Evolutionary conservation across 2,329 filamentous ascomycete genomes (phyloP), one percentile per base, ranked within the genome.

Genomic region (Verticillium albo-atrum): DNA sequence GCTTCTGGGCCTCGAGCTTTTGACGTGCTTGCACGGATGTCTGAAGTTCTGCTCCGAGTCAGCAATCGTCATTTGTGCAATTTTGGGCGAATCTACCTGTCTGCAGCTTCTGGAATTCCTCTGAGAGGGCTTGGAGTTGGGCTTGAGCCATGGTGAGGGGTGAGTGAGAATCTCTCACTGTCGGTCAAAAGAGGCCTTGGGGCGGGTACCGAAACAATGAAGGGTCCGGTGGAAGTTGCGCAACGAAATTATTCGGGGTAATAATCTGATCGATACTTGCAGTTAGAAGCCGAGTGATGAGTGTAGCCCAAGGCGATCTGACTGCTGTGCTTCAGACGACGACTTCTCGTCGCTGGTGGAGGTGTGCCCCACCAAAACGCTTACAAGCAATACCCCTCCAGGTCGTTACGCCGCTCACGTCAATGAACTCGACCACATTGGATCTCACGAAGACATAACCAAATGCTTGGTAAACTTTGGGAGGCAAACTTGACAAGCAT

Each of bases 1-100:
- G 91, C 73, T 90, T 90, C 75, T 99, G 95, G 6, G 92, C 90
- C 73, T 97, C 93, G 6, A 99, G 86, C 76, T 90, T 96, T 77
- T 99, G 93, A 63, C 93, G 86, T 10, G 92, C 90, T 52, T 87
- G 82, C 27, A 98, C 86, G 20, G 86, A 79, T 51, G 81, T 84
- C 73, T 92, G 90, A 58, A 98, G 83, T 67, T 98, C 95, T 97
- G 67, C 17, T 27, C 20, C 12, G 2, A 32, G 2, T 20, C 30
- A 14, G 57, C 9, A 20, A 1, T 20, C 54, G 7, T 37, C n/a
- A 14, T 17, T 3, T n/a, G 20, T 23, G 20, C 9, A 50, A 23
- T 1, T 3, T 4, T 25, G n/a, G 7, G 34, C 62, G 17, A 67
- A 67, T 75, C 63, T 72, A 91, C 92, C 92, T 75, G 89, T 87